Percentiles rank a stretch among this genome's conserved stretches.
These are phyloP conservation scores for Teratosphaeria destructans DNA, from an alignment of 2,329 filamentous ascomycete species.

Conservation along the genomic window DNA sequence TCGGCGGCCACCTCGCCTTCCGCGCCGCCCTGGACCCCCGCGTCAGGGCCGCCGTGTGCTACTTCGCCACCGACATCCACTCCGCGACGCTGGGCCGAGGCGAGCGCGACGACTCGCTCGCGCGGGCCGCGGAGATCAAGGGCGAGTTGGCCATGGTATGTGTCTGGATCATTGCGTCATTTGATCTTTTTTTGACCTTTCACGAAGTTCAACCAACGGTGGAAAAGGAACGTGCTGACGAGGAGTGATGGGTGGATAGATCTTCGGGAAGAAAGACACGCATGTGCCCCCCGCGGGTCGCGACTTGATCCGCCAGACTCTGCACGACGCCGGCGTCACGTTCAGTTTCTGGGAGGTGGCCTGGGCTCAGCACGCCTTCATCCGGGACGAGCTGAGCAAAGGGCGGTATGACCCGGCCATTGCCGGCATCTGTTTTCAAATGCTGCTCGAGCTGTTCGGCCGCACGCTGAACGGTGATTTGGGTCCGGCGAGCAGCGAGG, in stretches of 20 bases:
- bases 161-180: not conserved
- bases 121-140: slow-evolving; percentile 55
- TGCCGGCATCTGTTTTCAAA: slow-evolving; percentile 80
- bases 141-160: slow-evolving; percentile 64
- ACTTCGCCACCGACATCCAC: slow-evolving; percentile 90
- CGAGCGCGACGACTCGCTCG: slow-evolving; percentile 52
- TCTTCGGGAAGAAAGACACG: slow-evolving; percentile 84
- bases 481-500: slow-evolving; percentile 52
- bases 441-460: slow-evolving; percentile 76
- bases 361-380: slow-evolving; percentile 94
- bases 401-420: slow-evolving; percentile 87
- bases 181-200: not conserved
- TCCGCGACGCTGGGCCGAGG: slow-evolving; percentile 61
- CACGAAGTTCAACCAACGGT: not conserved
- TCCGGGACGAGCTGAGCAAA: slow-evolving; percentile 79
- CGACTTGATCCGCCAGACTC: slow-evolving; percentile 70
- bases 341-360: slow-evolving; percentile 83
- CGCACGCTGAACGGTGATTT: slow-evolving; percentile 69
- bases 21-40: slow-evolving; percentile 64
- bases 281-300: slow-evolving; percentile 77
- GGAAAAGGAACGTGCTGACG: not conserved
- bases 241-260: slow-evolving; percentile 30
- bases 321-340: slow-evolving; percentile 62
- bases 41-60: slow-evolving; percentile 68
- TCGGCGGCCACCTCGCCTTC: slow-evolving; percentile 79